phyloP scores from a whole-genome alignment of 202 grass and related monocot genomes.

The Hordeum pubiflorum region DNA sequence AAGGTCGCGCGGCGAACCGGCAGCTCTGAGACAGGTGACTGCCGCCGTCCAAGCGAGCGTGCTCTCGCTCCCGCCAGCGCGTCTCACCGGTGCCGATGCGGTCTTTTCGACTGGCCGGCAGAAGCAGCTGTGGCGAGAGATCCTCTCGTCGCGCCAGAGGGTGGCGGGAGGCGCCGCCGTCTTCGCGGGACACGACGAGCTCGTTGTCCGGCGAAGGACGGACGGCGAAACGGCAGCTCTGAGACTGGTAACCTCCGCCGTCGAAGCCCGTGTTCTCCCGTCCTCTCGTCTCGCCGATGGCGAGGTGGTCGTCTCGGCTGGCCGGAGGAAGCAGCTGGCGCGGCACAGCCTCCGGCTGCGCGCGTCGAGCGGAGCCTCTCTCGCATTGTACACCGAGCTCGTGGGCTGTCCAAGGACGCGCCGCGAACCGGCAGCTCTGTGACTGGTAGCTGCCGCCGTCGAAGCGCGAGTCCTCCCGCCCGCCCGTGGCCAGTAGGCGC shows the following conservation, averaged over 20 bases:
- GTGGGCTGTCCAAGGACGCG: neutral
- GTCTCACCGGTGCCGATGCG: neutral
- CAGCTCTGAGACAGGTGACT: constrained; percentile 20
- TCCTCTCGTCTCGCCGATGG: neutral
- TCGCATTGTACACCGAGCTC: neutral
- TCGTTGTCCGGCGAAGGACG: neutral
- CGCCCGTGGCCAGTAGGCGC: neutral
- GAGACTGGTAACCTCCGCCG: neutral
- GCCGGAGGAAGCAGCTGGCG: neutral
- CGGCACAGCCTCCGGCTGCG: neutral
- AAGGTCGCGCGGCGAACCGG: constrained; percentile 17
- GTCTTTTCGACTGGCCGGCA: neutral
- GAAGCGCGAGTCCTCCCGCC: neutral
- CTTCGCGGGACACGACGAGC: neutral
- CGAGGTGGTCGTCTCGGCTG: neutral
- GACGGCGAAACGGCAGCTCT: constrained; percentile 33
- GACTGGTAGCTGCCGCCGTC: neutral
- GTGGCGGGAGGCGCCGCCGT: neutral
- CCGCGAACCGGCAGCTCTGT: constrained; percentile 35
- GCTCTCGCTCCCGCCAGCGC: neutral
- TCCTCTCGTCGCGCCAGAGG: neutral
- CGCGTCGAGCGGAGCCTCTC: neutral
- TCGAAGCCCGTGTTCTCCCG: neutral
- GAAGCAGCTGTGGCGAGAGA: neutral
- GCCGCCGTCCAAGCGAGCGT: neutral